Evolutionary conservation across 2,329 filamentous ascomycete species (phyloP).

Genomic region (Gaeumannomyces tritici): DNA sequence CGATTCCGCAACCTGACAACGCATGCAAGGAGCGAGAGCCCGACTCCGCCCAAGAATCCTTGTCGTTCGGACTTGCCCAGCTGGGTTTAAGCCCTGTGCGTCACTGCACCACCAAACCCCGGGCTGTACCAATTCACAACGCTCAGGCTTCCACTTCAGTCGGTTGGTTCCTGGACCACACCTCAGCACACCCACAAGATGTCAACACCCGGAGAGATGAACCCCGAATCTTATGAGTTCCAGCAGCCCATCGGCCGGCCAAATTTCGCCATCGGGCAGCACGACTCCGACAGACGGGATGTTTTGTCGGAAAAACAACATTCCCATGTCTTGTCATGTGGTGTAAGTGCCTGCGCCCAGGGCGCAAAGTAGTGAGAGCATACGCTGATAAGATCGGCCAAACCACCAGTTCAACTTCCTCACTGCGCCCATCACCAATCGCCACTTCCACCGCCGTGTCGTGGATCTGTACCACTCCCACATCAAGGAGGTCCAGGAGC

Average conservation of each 20-base stretch:
- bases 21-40: background rate
- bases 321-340: constrained; percentile 56
- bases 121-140: no score
- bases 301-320: constrained; percentile 57
- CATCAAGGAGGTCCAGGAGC: constrained; percentile 30
- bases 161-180: background rate
- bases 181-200: background rate
- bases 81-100: background rate
- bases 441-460: constrained; percentile 61
- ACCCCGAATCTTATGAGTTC: constrained; percentile 16
- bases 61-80: background rate
- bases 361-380: background rate
- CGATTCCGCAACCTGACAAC: background rate
- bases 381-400: constrained; percentile 7
- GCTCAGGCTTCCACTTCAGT: background rate
- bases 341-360: constrained; percentile 39
- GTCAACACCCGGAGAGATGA: background rate
- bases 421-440: constrained; percentile 69
- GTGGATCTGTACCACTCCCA: constrained; percentile 51
- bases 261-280: constrained; percentile 61
- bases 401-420: constrained; percentile 67
- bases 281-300: constrained; percentile 54
- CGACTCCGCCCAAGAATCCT: background rate
- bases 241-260: constrained; percentile 20
- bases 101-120: background rate